A percentile compares a stretch with the other conserved stretches of the same genome.
These are phyloP conservation scores for Saccharomycopsis phalli DNA, from an alignment of 1,139 yeast species.

Conservation along the genomic window DNA sequence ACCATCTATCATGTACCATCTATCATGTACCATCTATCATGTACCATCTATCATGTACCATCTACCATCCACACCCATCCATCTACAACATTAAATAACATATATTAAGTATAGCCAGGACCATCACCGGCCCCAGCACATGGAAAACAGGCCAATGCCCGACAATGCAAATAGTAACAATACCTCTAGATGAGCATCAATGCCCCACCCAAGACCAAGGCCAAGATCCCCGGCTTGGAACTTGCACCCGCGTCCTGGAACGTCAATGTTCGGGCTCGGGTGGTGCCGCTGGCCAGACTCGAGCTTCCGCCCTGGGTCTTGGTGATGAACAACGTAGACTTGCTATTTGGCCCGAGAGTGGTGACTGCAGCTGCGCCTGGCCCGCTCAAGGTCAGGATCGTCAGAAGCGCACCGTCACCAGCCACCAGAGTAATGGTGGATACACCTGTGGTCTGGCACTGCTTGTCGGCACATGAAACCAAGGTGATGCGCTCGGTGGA, in stretches of 20 bases:
- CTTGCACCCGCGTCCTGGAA: constrained; percentile 15
- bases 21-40: no score
- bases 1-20: no score
- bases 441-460: constrained; percentile 16
- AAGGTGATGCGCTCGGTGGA: constrained; percentile 19
- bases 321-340: constrained; percentile 12
- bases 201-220: background rate
- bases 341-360: constrained; percentile 1
- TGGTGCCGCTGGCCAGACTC: background rate
- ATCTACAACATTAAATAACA: no score
- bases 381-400: constrained; percentile 14
- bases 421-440: constrained; percentile 8
- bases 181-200: background rate
- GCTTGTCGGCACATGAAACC: constrained; percentile 19
- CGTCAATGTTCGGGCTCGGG: constrained; percentile 16
- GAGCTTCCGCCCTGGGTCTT: constrained; percentile 5
- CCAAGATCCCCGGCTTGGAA: background rate
- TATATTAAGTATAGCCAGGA: no score
- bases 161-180: background rate
- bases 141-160: no score
- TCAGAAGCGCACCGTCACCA: constrained; percentile 5
- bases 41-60: no score
- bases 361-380: background rate
- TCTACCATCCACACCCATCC: no score
- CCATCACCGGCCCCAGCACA: no score